Base-by-base conservation (phyloP, 176 grass and related monocot species). In the Rhynchospora pubera region DNA sequence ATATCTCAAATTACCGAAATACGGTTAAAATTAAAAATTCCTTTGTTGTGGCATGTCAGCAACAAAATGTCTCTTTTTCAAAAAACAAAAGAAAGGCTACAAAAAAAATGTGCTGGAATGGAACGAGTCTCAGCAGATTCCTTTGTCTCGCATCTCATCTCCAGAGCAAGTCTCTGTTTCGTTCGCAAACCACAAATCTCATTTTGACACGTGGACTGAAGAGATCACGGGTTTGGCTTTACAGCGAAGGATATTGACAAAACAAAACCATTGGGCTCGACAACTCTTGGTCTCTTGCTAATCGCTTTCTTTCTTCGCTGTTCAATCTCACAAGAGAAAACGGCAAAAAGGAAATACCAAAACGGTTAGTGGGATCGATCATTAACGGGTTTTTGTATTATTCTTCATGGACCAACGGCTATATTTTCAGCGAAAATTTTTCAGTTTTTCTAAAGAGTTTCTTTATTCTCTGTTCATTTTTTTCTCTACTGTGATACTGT, bases 331-430 rank as follows among this genome's bases (percentile, higher is more conserved):
- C 74, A 7, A 44, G 78, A 58, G 9, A 79, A 63, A 34, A 64
- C 15, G 62, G 39, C 43, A 46, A 80, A n/a, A n/a, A 46, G 50
- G 39, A 24, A 18, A 73, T 3, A 23, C 34, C 7, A 64, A 52
- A 65, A 81, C 79, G 79, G 79, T 21, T 81, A 81, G 42, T 81
- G 15, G 34, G 24, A 4, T 62, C 58, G 19, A 80, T 63, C 16
- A 9, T 64, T 42, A 5, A 3, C 5, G 16, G 28, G 10, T 45
- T 9, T 9, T 18, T 3, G 3, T 79, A 65, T 81, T 81, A 64
- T 81, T n/a, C n/a, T 81, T 48, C 47, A 26, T 65, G 46, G 44
- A 81, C 60, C 23, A 81, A 81, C 79, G 59, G 79, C 60, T 81
- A 50, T 81, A 23, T 59, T 71, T 10, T 8, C 43, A 9, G 0